Evolutionary conservation across 1,284 basidiomycete species (phyloP).

Genomic region (Ceratobasidium sp.): DNA sequence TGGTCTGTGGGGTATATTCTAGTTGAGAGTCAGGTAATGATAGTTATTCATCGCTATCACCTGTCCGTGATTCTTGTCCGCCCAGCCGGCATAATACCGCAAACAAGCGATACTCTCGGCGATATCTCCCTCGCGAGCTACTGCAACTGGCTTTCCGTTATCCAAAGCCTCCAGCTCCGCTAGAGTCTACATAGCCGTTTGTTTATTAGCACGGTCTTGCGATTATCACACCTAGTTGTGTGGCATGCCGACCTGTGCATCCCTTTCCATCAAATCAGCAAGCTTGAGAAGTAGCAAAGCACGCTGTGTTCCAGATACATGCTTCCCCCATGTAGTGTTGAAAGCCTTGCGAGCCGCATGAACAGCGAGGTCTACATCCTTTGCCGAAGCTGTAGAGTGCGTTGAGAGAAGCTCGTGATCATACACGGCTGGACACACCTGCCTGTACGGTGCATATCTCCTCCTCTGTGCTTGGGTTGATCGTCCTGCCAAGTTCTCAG

Average conservation of each 20-base stretch:
- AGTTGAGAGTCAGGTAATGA: neutral
- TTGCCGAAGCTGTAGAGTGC: slow-evolving; percentile 60
- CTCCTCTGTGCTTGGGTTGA: slow-evolving; percentile 79
- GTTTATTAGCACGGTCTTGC: slow-evolving; percentile 40
- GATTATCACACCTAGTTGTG: slow-evolving; percentile 27
- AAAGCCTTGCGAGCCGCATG: slow-evolving; percentile 84
- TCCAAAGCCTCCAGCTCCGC: slow-evolving; percentile 82
- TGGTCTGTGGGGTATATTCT: slow-evolving; percentile 56
- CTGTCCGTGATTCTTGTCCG: slow-evolving; percentile 74
- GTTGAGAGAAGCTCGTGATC: neutral
- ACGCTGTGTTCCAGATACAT: slow-evolving; percentile 81
- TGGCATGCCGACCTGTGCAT: slow-evolving; percentile 59
- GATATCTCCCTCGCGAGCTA: slow-evolving; percentile 79
- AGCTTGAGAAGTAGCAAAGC: slow-evolving; percentile 82
- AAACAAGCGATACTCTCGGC: slow-evolving; percentile 80
- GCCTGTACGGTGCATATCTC: slow-evolving; percentile 69
- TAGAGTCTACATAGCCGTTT: slow-evolving; percentile 59
- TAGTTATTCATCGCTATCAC: slow-evolving; percentile 48
- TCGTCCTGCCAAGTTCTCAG: slow-evolving; percentile 53
- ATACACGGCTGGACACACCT: slow-evolving; percentile 53
- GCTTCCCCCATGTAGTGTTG: slow-evolving; percentile 89
- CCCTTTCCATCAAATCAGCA: slow-evolving; percentile 90
- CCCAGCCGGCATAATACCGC: slow-evolving; percentile 75
- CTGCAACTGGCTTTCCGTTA: slow-evolving; percentile 82
- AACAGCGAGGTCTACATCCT: slow-evolving; percentile 85